These are phyloP conservation scores for Neonectria sp. DNA, from an alignment of 2,329 filamentous ascomycete genomes.

Conservation along the genomic window DNA sequence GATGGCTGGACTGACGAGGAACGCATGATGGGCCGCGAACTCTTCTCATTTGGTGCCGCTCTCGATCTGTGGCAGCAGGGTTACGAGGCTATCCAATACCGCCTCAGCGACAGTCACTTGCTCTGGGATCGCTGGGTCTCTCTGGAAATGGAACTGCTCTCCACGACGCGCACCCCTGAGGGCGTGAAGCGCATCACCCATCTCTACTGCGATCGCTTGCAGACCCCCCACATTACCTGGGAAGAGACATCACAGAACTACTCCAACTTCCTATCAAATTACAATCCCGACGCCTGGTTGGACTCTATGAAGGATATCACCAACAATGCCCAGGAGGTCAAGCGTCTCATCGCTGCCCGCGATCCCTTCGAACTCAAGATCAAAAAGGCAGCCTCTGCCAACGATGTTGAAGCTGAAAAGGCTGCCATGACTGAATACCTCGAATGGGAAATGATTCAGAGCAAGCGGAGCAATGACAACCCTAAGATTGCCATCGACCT, in stretches of 20 bases:
- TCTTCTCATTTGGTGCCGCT: slow-evolving; percentile 79
- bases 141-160: slow-evolving; percentile 78
- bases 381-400: slow-evolving; percentile 68
- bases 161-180: slow-evolving; percentile 67
- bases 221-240: slow-evolving; percentile 82
- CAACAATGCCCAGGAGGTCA: slow-evolving; percentile 73
- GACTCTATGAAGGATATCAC: slow-evolving; percentile 79
- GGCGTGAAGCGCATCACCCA: slow-evolving; percentile 76
- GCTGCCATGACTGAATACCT: slow-evolving; percentile 77
- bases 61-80: slow-evolving; percentile 80
- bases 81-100: slow-evolving; percentile 79
- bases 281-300: slow-evolving; percentile 81
- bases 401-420: slow-evolving; percentile 70
- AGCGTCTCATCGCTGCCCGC: slow-evolving; percentile 73
- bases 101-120: slow-evolving; percentile 81
- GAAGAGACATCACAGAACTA: slow-evolving; percentile 82
- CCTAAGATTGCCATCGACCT: slow-evolving; percentile 64
- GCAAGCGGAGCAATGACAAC: slow-evolving; percentile 64
- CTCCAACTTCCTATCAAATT: slow-evolving; percentile 81
- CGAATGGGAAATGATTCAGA: slow-evolving; percentile 83
- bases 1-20: slow-evolving; percentile 76
- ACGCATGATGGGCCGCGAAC: slow-evolving; percentile 76
- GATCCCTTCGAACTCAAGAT: slow-evolving; percentile 79
- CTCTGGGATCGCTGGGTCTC: slow-evolving; percentile 87
- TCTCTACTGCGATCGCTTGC: slow-evolving; percentile 79